A percentile compares a stretch with the other conserved stretches of the same genome.
phyloP scores from a whole-genome alignment of 2,329 filamentous ascomycete genomes.

The Pseudocercospora ulei region DNA sequence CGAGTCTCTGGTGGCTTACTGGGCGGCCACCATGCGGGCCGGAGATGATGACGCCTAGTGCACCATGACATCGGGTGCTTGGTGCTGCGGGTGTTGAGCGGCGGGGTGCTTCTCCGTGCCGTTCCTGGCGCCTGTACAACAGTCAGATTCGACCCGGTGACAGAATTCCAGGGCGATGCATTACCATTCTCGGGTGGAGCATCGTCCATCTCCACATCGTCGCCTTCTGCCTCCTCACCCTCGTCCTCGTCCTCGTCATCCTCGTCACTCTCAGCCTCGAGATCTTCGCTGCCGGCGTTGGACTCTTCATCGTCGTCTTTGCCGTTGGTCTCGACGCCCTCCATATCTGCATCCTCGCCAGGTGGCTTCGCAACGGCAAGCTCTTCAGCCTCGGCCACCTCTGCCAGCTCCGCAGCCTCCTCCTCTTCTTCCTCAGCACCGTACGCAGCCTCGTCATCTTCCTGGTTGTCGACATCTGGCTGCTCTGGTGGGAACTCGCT shows the following conservation, averaged over 20 bases:
- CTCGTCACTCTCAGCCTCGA: constrained; percentile 39
- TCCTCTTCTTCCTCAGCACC: constrained; percentile 73
- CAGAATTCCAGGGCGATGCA: neutral
- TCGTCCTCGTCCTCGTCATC: constrained; percentile 39
- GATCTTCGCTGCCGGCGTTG: constrained; percentile 51
- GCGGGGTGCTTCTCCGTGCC: constrained; percentile 3
- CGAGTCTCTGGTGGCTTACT: too few species aligned
- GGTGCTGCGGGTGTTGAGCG: constrained; percentile 11
- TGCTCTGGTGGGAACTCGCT: constrained; percentile 96
- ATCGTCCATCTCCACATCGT: constrained; percentile 31
- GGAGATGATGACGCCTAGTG: constrained; percentile 15
- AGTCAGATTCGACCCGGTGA: neutral
- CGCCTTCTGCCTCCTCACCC: constrained; percentile 31
- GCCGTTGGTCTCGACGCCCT: constrained; percentile 48
- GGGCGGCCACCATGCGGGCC: neutral
- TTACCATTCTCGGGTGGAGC: constrained; percentile 17
- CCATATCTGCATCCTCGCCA: constrained; percentile 64
- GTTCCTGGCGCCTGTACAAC: neutral
- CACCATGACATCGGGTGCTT: constrained; percentile 16
- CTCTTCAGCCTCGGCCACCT: constrained; percentile 36
- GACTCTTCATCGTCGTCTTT: constrained; percentile 59
- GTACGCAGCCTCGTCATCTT: constrained; percentile 76
- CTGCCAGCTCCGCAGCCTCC: constrained; percentile 45
- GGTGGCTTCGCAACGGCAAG: constrained; percentile 13
- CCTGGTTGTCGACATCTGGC: constrained; percentile 78